Percentiles rank a stretch among this genome's conserved stretches.
Conservation (phyloP, 805 yeast species). For the Ogataea ganodermae region DNA sequence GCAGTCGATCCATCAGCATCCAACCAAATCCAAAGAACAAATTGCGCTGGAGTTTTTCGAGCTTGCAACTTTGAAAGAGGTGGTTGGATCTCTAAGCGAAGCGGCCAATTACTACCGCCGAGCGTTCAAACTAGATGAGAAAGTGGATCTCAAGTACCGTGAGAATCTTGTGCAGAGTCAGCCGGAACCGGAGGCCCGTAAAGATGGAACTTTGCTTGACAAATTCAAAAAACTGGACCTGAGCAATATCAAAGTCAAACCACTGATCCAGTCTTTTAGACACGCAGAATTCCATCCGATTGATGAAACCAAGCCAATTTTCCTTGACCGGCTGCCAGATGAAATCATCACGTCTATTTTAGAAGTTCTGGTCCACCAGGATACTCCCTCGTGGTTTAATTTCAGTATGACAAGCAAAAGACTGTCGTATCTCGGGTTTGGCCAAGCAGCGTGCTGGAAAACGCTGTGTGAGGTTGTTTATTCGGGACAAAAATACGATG, state of each 20-base stretch:
- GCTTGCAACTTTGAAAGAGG: constrained; percentile 69
- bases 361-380: constrained; percentile 44
- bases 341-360: constrained; percentile 59
- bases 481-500: constrained; percentile 54
- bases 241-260: constrained; percentile 43
- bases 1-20: constrained; percentile 31
- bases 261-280: constrained; percentile 40
- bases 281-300: constrained; percentile 29
- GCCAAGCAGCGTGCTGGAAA: constrained; percentile 51
- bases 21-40: constrained; percentile 33
- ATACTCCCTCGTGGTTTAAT: constrained; percentile 67
- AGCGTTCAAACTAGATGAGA: constrained; percentile 60
- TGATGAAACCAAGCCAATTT: constrained; percentile 41
- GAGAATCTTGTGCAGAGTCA: constrained; percentile 42
- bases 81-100: constrained; percentile 75
- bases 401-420: constrained; percentile 60
- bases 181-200: constrained; percentile 26
- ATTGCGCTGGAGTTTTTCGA: constrained; percentile 68
- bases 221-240: constrained; percentile 38
- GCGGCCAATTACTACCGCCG: constrained; percentile 72
- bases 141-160: constrained; percentile 71
- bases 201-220: constrained; percentile 14
- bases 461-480: constrained; percentile 52
- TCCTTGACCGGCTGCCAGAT: constrained; percentile 50
- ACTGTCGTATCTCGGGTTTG: constrained; percentile 59